Evolutionary conservation across 805 yeast genomes (phyloP).

Genomic region (Candida lessepsii): DNA sequence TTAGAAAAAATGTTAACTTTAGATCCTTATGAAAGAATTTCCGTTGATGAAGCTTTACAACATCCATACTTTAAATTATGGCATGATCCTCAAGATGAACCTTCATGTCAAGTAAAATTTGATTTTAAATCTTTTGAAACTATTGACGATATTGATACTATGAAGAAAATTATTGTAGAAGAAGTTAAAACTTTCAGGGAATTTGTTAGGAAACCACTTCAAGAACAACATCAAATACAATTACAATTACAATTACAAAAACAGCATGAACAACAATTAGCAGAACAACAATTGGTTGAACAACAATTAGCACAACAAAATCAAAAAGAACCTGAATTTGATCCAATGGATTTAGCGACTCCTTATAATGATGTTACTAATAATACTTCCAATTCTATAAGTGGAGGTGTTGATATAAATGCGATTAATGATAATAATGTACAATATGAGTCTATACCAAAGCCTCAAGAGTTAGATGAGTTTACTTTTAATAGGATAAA

Average conservation of each 20-base stretch:
- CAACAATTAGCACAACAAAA: conserved; percentile 20
- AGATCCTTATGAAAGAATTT: conserved; percentile 83
- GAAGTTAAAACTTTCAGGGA: conserved; percentile 79
- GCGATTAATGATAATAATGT: conserved; percentile 19
- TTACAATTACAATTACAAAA: conserved; percentile 31
- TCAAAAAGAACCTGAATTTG: conserved; percentile 14
- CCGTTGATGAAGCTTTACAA: conserved; percentile 85
- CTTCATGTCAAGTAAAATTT: conserved; percentile 74
- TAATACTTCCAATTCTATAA: conserved; percentile 16
- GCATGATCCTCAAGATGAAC: conserved; percentile 95
- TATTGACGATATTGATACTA: conserved; percentile 71
- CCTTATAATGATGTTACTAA: conserved; percentile 13
- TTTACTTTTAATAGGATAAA: conserved; percentile 23
- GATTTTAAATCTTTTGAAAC: conserved; percentile 82
- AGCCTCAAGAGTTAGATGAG: conserved; percentile 45
- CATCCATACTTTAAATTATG: conserved; percentile 91
- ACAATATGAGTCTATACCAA: conserved; percentile 37
- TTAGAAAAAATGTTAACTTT: conserved; percentile 81
- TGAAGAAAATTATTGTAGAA: conserved; percentile 74
- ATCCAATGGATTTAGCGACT: conserved; percentile 15
- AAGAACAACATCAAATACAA: conserved; percentile 47
- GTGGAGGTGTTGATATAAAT: conserved; percentile 20
- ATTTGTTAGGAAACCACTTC: conserved; percentile 74
- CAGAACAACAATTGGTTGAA: conserved; percentile 16
- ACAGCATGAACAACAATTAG: conserved; percentile 23